Percentiles rank a stretch among this genome's conserved stretches.
These are phyloP conservation scores for Gyromitra esculenta DNA, from an alignment of 2,329 filamentous ascomycete species.

Conservation along the genomic window DNA sequence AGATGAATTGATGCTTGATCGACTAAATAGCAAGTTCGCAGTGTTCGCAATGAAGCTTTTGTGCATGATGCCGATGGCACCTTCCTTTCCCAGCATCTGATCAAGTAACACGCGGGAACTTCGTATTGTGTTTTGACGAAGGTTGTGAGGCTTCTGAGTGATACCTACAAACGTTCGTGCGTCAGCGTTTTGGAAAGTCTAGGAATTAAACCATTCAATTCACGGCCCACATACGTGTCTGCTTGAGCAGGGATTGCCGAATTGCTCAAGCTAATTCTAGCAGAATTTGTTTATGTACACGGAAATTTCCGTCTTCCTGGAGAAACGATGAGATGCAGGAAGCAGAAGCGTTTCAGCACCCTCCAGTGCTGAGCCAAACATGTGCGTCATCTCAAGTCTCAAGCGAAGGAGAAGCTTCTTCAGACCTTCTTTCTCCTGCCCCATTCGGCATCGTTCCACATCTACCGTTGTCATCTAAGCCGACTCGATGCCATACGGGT, in stretches of 20 bases:
- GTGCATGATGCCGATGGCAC: slow-evolving; percentile 14
- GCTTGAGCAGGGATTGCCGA: neutral
- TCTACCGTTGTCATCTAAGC: too few relatives aligned
- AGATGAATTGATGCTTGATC: slow-evolving; percentile 12
- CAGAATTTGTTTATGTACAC: neutral
- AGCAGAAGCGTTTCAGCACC: neutral
- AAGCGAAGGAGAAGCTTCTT: slow-evolving; percentile 8
- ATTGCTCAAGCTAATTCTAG: neutral
- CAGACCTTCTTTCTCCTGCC: slow-evolving; percentile 1
- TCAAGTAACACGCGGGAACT: slow-evolving; percentile 6
- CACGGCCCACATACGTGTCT: neutral
- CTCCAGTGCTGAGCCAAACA: neutral
- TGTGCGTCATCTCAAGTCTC: neutral
- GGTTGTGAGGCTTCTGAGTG: neutral
- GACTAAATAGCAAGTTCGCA: neutral
- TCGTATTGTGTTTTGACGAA: neutral
- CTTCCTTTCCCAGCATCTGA: neutral
- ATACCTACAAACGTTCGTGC: neutral
- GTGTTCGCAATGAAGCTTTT: slow-evolving; percentile 3
- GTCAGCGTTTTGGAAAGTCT: neutral
- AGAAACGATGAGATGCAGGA: neutral
- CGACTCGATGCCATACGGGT: neutral
- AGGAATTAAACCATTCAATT: neutral
- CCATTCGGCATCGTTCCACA: neutral
- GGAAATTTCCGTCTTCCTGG: neutral